Evolutionary conservation across 1,139 yeast genomes (phyloP).

Genomic region (Zygoascus hellenicus): DNA sequence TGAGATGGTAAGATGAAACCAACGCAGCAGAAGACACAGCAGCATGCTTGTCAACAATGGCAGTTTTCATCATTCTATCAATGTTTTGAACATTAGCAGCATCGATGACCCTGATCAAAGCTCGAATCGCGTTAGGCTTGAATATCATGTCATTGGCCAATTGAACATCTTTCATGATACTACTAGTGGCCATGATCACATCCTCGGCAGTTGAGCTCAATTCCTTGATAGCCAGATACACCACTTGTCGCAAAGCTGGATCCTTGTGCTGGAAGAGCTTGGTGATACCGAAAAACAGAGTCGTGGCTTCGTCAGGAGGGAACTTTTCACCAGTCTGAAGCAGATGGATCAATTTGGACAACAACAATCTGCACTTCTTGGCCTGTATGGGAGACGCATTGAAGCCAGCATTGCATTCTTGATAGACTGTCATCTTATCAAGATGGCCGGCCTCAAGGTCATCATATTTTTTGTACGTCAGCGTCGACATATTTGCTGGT

Average conservation of each 20-base stretch:
- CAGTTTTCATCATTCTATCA: conserved; percentile 87
- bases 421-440: conserved; percentile 96
- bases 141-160: conserved; percentile 70
- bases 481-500: conserved; percentile 55
- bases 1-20: conserved; percentile 80
- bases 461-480: conserved; percentile 77
- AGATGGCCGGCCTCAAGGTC: conserved; percentile 67
- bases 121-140: conserved; percentile 92
- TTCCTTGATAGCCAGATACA: conserved; percentile 89
- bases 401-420: conserved; percentile 89
- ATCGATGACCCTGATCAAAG: conserved; percentile 84
- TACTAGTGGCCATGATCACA: conserved; percentile 94
- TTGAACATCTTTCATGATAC: conserved; percentile 97
- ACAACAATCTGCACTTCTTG: conserved; percentile 71
- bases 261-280: conserved; percentile 93
- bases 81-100: conserved; percentile 90
- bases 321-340: conserved; percentile 81
- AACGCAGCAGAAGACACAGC: conserved; percentile 88
- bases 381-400: conserved; percentile 90
- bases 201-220: conserved; percentile 80
- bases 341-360: conserved; percentile 61
- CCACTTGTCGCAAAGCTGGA: conserved; percentile 85
- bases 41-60: conserved; percentile 88
- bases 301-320: conserved; percentile 86
- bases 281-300: conserved; percentile 87